Evolutionary conservation across 805 yeast species (phyloP).

Genomic region (Yamadazyma laniorum): DNA sequence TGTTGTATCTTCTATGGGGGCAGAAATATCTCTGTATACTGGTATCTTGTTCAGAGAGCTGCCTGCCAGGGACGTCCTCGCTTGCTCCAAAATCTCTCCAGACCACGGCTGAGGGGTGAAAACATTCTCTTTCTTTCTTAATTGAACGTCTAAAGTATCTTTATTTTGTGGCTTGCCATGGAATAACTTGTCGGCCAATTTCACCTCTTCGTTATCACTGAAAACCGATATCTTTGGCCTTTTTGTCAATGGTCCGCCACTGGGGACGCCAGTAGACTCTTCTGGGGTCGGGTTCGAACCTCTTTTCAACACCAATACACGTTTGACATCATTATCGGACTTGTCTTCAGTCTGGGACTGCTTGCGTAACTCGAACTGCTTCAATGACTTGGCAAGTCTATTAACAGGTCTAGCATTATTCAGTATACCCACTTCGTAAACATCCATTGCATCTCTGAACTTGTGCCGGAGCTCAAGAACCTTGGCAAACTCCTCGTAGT

Average conservation of each 20-base stretch:
- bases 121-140: constrained; percentile 63
- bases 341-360: constrained; percentile 16
- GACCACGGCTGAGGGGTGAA: constrained; percentile 56
- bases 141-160: constrained; percentile 46
- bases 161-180: constrained; percentile 35
- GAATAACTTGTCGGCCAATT: constrained; percentile 24
- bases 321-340: constrained; percentile 11
- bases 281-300: constrained; percentile 23
- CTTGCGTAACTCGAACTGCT: constrained; percentile 44
- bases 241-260: constrained; percentile 5
- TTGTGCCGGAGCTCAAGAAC: constrained; percentile 53
- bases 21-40: constrained; percentile 25
- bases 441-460: constrained; percentile 53
- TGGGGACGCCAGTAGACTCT: constrained; percentile 1
- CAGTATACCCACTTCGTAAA: constrained; percentile 58
- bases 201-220: constrained; percentile 26
- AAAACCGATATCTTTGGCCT: constrained; percentile 40
- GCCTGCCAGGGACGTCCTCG: constrained; percentile 15
- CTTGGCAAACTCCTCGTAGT: constrained; percentile 76
- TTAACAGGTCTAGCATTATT: constrained; percentile 62
- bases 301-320: constrained; percentile 34
- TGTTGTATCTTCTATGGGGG: constrained; percentile 4
- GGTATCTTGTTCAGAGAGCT: constrained; percentile 29
- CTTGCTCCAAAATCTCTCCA: constrained; percentile 56
- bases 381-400: constrained; percentile 33